A percentile compares a stretch with the other conserved stretches of the same genome.
These are phyloP conservation scores for Camelina sativa DNA, from an alignment of 345 rosid species.

Conservation along the genomic window DNA sequence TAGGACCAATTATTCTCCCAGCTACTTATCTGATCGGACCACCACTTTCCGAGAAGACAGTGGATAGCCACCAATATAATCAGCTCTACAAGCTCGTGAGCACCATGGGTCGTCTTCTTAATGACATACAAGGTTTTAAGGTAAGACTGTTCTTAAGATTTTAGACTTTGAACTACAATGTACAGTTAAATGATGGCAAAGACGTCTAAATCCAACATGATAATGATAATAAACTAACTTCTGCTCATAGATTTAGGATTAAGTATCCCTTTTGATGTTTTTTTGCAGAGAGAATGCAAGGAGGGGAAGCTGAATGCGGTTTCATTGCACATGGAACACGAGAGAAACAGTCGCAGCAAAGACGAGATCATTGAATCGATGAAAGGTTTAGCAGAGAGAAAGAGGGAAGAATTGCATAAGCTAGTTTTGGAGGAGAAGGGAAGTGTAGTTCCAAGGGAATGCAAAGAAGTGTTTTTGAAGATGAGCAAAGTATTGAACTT, in stretches of 20 bases:
- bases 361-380: constrained; percentile 51
- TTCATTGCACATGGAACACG: constrained; percentile 57
- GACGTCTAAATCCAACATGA: background rate
- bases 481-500: constrained; percentile 73
- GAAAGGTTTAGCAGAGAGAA: constrained; percentile 38
- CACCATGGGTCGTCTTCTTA: constrained; percentile 86
- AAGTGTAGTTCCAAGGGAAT: constrained; percentile 64
- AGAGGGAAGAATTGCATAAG: constrained; percentile 57
- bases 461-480: constrained; percentile 79
- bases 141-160: constrained; percentile 33
- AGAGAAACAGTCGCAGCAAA: constrained; percentile 38
- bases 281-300: constrained; percentile 64
- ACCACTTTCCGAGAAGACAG: constrained; percentile 53
- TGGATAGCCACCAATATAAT: constrained; percentile 48
- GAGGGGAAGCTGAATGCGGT: constrained; percentile 81
- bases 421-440: constrained; percentile 60
- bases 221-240: background rate
- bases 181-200: constrained; percentile 10
- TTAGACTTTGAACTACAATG: background rate
- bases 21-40: constrained; percentile 80
- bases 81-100: constrained; percentile 62
- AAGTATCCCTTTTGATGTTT: constrained; percentile 6
- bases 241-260: background rate
- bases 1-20: constrained; percentile 89
- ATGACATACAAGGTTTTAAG: constrained; percentile 74